These are phyloP conservation scores for Mycena alexandri DNA, from an alignment of 768 basidiomycete species.

Conservation along the genomic window DNA sequence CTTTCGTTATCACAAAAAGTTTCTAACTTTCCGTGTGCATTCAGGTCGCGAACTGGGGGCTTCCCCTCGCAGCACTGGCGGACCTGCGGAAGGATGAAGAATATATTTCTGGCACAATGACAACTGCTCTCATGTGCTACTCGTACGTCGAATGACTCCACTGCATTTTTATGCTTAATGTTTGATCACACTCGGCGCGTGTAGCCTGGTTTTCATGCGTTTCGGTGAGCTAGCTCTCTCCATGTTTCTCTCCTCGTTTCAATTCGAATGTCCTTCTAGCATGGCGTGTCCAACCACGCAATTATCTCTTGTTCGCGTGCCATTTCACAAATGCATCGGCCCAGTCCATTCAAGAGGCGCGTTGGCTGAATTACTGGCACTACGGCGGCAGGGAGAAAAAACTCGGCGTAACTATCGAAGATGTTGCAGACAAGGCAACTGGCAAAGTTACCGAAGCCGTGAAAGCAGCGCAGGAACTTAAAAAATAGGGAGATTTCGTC, in stretches of 20 bases:
- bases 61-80: conserved; percentile 92
- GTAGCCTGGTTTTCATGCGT: conserved; percentile 90
- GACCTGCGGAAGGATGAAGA: conserved; percentile 96
- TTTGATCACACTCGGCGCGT: neutral
- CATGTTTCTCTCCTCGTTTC: conserved; percentile 21
- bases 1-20: conserved; percentile 16
- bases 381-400: conserved; percentile 88
- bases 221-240: conserved; percentile 73
- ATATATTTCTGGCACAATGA: conserved; percentile 97
- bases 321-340: conserved; percentile 93
- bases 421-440: conserved; percentile 46
- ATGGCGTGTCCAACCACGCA: conserved; percentile 95
- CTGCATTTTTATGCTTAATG: conserved; percentile 25
- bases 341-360: conserved; percentile 84
- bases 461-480: conserved; percentile 51
- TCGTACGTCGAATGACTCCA: conserved; percentile 75
- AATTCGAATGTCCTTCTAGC: conserved; percentile 59
- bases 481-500: conserved; percentile 38
- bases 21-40: conserved; percentile 24
- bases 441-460: conserved; percentile 65
- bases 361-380: conserved; percentile 94
- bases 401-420: conserved; percentile 51
- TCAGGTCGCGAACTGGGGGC: conserved; percentile 98
- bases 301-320: conserved; percentile 95
- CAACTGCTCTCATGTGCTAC: conserved; percentile 88